Conservation (phyloP, 257 asterid species). For the Penstemon davidsonii region DNA sequence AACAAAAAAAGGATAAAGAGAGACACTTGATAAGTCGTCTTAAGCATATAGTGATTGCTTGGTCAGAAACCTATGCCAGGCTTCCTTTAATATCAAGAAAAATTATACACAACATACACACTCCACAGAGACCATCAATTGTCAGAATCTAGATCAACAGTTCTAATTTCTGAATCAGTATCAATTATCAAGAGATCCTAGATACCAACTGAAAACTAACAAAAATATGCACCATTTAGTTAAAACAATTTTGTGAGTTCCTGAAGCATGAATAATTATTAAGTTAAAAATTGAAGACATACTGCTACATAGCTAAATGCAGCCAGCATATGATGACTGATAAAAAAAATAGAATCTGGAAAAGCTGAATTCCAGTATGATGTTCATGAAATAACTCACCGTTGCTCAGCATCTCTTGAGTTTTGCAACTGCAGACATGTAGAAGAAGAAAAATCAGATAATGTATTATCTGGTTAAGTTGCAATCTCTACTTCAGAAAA, state of each 20-base stretch:
- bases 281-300: too few species aligned
- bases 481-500: constrained; percentile 11
- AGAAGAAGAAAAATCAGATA: constrained; percentile 18
- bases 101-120: too few species aligned
- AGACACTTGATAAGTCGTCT: too few species aligned
- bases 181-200: neutral
- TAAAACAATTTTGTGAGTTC: neutral
- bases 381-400: constrained; percentile 47
- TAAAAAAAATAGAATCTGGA: constrained; percentile 5
- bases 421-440: constrained; percentile 52
- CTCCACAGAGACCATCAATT: too few species aligned
- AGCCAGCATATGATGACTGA: neutral
- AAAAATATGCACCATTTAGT: neutral
- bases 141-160: neutral
- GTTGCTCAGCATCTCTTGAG: constrained; percentile 53
- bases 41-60: too few species aligned
- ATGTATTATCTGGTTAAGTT: neutral
- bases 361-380: neutral
- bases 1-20: too few species aligned
- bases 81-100: too few species aligned
- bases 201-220: neutral
- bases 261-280: neutral
- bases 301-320: too few species aligned
- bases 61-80: too few species aligned
- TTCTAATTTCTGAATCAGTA: neutral